These are phyloP conservation scores for Corchorus olitorius DNA, from an alignment of 345 rosid genomes.

Conservation along the genomic window DNA sequence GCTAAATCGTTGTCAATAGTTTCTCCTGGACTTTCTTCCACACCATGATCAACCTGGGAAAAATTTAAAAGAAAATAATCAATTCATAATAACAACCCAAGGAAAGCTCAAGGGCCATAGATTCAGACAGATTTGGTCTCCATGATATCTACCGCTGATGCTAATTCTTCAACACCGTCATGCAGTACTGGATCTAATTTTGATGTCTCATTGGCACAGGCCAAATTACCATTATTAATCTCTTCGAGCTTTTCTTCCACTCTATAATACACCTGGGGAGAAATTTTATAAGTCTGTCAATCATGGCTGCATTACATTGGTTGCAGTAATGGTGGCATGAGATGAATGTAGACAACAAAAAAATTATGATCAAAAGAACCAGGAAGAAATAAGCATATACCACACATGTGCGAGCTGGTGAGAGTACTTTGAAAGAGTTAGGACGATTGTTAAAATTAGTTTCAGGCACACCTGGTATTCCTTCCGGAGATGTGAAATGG, in stretches of 20 bases:
- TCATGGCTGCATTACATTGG: neutral
- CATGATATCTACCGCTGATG: slow-evolving; percentile 4
- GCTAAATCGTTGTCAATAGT: neutral
- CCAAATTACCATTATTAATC: neutral
- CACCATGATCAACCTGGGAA: slow-evolving; percentile 56
- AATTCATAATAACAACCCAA: neutral
- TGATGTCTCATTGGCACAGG: slow-evolving; percentile 21
- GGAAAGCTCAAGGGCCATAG: neutral
- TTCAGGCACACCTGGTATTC: slow-evolving; percentile 75
- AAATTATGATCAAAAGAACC: slow-evolving; percentile 1
- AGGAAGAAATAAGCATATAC: slow-evolving; percentile 36
- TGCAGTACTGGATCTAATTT: slow-evolving; percentile 18
- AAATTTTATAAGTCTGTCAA: slow-evolving; percentile 6
- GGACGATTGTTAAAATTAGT: slow-evolving; percentile 83
- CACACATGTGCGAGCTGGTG: slow-evolving; percentile 68
- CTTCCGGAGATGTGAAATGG: slow-evolving; percentile 78
- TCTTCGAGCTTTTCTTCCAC: slow-evolving; percentile 48
- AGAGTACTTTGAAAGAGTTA: slow-evolving; percentile 69
- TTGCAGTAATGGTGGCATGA: neutral
- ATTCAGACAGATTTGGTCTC: neutral
- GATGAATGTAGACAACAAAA: neutral
- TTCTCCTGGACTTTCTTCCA: slow-evolving; percentile 40
- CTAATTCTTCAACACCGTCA: slow-evolving; percentile 23
- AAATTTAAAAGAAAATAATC: slow-evolving; percentile 1
- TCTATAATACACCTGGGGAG: slow-evolving; percentile 52